Conservation (phyloP, 2,329 filamentous ascomycete genomes). For the Drechslerella dactyloides region DNA sequence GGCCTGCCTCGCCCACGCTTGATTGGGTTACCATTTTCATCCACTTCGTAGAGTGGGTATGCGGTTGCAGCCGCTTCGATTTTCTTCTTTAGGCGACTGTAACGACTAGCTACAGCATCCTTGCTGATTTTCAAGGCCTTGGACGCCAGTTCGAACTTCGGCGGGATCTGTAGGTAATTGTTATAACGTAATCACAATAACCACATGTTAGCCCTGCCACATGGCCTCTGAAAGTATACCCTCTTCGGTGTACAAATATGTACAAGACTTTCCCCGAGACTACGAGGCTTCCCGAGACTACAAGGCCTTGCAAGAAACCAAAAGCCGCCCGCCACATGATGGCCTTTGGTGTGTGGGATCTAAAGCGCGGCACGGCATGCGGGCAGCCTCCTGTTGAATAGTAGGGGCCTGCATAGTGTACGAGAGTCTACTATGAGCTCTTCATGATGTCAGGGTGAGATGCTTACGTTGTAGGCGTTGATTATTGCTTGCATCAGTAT, state of each 20-base stretch:
- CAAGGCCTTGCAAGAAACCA: no score
- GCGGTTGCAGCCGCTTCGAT: slow-evolving; percentile 15
- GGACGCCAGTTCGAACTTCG: slow-evolving; percentile 37
- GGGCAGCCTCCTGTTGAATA: neutral
- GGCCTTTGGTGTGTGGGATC: neutral
- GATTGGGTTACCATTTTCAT: slow-evolving; percentile 30
- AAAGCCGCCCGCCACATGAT: neutral
- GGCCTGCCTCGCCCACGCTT: slow-evolving; percentile 35
- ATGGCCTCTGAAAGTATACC: neutral
- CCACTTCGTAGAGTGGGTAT: slow-evolving; percentile 35
- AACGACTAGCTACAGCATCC: slow-evolving; percentile 24
- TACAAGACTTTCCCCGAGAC: no score
- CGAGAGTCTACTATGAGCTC: neutral
- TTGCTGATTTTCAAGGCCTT: slow-evolving; percentile 26
- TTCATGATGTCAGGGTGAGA: neutral
- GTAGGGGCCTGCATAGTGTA: neutral
- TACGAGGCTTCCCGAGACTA: no score
- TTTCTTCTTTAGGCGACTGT: slow-evolving; percentile 40
- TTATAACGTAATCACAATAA: neutral
- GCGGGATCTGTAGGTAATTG: slow-evolving; percentile 17
- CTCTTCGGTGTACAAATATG: no score
- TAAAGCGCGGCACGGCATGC: slow-evolving; percentile 2
- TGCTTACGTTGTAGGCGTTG: slow-evolving; percentile 41
- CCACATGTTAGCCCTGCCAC: neutral
- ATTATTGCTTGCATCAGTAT: slow-evolving; percentile 47